These are phyloP conservation scores for Calophaca sinica DNA, from an alignment of 306 rosid genomes.

Conservation along the genomic window DNA sequence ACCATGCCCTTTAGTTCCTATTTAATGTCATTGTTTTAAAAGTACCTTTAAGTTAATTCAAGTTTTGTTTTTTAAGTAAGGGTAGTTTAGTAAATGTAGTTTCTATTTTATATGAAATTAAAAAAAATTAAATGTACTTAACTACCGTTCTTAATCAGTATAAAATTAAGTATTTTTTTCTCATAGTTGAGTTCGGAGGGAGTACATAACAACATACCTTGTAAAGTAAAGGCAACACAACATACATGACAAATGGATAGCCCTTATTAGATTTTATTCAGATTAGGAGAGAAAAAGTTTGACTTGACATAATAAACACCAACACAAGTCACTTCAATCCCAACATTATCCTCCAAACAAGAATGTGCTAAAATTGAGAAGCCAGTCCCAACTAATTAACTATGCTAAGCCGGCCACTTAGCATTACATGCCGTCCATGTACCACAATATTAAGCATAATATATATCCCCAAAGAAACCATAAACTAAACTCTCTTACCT, in stretches of 20 bases:
- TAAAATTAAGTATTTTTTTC: no score
- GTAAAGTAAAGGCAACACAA: not conserved
- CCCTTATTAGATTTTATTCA: slow-evolving; percentile 1
- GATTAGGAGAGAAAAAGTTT: slow-evolving; percentile 24
- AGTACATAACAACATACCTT: no score
- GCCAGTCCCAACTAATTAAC: not conserved
- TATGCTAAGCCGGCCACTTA: slow-evolving; percentile 46
- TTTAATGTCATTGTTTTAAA: no score
- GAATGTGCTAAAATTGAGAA: not conserved
- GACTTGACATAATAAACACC: slow-evolving; percentile 7
- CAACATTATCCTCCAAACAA: slow-evolving; percentile 26
- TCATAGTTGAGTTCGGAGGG: no score
- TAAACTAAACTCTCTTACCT: no score
- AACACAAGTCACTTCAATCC: slow-evolving; percentile 27
- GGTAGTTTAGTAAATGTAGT: no score
- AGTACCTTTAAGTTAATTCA: no score
- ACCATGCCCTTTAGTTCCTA: no score
- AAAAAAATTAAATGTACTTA: no score
- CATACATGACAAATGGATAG: slow-evolving; percentile 44
- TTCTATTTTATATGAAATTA: no score
- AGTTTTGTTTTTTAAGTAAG: no score
- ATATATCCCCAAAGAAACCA: not conserved
- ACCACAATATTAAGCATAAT: slow-evolving; percentile 1
- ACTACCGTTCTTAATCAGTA: no score
- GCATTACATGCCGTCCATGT: slow-evolving; percentile 51